Base-by-base conservation (phyloP, 345 rosid genomes). In the Microcos paniculata region DNA sequence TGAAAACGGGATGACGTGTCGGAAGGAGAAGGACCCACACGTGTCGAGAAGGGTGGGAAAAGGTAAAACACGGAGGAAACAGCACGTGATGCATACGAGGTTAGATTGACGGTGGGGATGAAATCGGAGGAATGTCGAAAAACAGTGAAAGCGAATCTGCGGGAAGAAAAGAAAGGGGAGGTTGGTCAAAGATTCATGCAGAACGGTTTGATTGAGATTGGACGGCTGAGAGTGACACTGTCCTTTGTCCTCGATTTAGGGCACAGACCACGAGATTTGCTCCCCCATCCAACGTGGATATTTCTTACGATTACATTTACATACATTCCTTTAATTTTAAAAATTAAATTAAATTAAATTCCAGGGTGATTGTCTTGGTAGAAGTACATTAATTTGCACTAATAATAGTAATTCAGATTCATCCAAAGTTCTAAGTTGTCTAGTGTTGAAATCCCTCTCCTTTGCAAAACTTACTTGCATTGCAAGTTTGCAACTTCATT, bases 171-270 rank as follows among this genome's bases (percentile, higher is more conserved):
- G 24, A 8, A n/a, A 19, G 68, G n/a, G n/a, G 58, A 45, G 78
- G 48, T 43, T 48, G 75, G 90, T 85, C 83, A 84, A 85, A 87
- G 84, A 87, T 81, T 84, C 65, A 87, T 76, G 42, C 33, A 31
- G 57, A 43, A 76, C 80, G 75, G 86, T 79, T 75, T 10, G 88
- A 84, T 84, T 76, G 30, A 67, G 83, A 83, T 77, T 80, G 84
- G 79, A 81, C 83, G 88, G 86, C 71, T 73, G 80, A 77, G 58
- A 35, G 18, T 18, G 78, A 78, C 77, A 31, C 64, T 62, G 78
- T 59, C 42, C 65, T 71, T 66, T 53, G 68, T 56, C 75, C 71
- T 62, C 11, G 28, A 56, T 77, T 76, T 66, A 33, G 30, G 46
- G 71, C 75, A 35, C 55, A 58, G 42, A 51, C 56, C 24, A 73